Evolutionary conservation across 345 rosid species (phyloP), one percentile per base, ranked within the genome.

Genomic region (Xanthoceras sorbifolium): DNA sequence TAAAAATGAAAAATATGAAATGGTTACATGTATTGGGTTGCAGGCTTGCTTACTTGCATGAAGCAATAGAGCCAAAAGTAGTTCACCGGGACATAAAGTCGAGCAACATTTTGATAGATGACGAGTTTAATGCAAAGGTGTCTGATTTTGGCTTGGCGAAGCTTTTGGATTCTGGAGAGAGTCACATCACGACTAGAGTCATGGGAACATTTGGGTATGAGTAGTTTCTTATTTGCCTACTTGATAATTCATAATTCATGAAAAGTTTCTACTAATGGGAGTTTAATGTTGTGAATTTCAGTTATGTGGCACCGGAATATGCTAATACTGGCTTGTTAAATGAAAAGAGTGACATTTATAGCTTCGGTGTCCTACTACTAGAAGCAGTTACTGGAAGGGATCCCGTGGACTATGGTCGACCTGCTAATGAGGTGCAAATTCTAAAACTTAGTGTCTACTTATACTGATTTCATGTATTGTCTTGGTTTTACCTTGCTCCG

Each of bases 171-270:
- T 87, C 97, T 0, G 94, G 94, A 64, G 97, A 96, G 82, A 96
- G 97, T 81, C 99, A 96, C 82, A 89, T 96, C 79, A 88, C 97
- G 10, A 93, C 99, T 68, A 88, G 98, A 84, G 99, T 96, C 64
- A 96, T 96, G 98, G 99, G 99, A 50, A 96, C 99, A 71, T 92
- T 96, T 82, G 99, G 99, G 99, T 96, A 88, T 25, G 87, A 72
- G 59, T 71, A 29, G 77, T 64, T 60, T 31, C 71, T 36, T 40
- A 31, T 69, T 66, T 65, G 44, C 7, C 70, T 59, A 25, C 26
- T 44, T 50, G 62, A 77, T 71, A 64, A 77, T 38, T 29, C 42
- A 15, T 48, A 50, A 64, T 65, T 64, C 62, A 34, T 23, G 8
- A 50, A 29, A 55, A 64, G 23, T 52, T 61, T 79, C 70, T 76